Evolutionary conservation across 2,329 filamentous ascomycete species (phyloP).

Genomic region (Xylariaceae sp.): DNA sequence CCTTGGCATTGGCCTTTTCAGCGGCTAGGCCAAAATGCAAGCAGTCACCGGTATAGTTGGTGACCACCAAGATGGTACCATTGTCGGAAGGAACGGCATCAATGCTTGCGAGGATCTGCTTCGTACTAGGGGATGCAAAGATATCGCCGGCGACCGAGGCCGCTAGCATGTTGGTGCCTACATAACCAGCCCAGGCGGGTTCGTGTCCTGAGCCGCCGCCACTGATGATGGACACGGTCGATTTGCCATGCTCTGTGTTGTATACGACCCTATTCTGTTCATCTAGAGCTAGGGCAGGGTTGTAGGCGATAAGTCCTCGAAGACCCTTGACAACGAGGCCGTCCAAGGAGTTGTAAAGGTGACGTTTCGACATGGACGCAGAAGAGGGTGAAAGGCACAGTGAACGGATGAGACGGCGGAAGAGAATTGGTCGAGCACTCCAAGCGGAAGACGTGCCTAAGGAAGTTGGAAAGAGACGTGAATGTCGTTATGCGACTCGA

Average conservation of each 20-base stretch:
- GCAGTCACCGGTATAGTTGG: constrained; percentile 61
- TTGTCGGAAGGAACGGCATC: constrained; percentile 48
- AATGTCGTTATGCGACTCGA: constrained; percentile 2
- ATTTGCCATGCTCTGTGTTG: constrained; percentile 40
- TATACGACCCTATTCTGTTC: constrained; percentile 48
- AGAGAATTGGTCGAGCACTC: neutral
- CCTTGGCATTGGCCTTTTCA: constrained; percentile 51
- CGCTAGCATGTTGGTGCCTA: constrained; percentile 56
- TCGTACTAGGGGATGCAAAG: constrained; percentile 59
- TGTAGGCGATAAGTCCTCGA: constrained; percentile 48
- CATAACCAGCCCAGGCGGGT: constrained; percentile 60
- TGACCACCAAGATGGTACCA: constrained; percentile 57
- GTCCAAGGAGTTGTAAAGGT: constrained; percentile 48
- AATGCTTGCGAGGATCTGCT: constrained; percentile 56
- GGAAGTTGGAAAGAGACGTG: neutral
- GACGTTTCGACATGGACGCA: constrained; percentile 43
- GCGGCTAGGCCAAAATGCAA: constrained; percentile 57
- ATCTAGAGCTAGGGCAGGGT: constrained; percentile 46
- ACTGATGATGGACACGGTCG: constrained; percentile 47
- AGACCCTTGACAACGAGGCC: constrained; percentile 50
- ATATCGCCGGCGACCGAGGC: constrained; percentile 58
- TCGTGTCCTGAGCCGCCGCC: constrained; percentile 56
- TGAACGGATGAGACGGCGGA: neutral
- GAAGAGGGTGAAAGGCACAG: neutral
- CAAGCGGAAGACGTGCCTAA: neutral